Evolutionary conservation across 805 yeast genomes (phyloP), one percentile per base, ranked within the genome.

Genomic region (Starmerella floris): DNA sequence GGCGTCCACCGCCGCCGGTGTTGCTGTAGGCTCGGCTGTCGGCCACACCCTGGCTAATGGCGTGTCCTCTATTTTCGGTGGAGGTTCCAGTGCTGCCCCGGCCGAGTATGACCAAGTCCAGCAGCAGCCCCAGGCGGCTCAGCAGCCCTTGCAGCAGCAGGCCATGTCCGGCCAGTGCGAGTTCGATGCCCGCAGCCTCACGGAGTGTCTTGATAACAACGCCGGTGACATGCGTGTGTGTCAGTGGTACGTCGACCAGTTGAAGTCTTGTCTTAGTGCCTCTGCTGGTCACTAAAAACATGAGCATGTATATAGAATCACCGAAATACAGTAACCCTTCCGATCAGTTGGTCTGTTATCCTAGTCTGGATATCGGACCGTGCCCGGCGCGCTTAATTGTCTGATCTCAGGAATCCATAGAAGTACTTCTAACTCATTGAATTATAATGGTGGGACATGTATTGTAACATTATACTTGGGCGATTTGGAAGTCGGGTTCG

Each of bases 1-100:
- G 98, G 97, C 97, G 31, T 72, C 94, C 37, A 91, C 98, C 38
- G 98, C 98, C 43, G 98, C 97, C 39, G 98, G 98, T 77, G 98
- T 91, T 35, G 98, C 97, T 42, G 96, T 91, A 44, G 98, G 98
- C 57, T 83, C 95, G 40, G 79, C 97, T 48, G 78, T 88, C 42
- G 98, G 98, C 49, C 98, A 91, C 72, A 84, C 96, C 32, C 54
- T 88, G 45, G 96, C 96, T 67, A 94, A 94, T 49, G 97, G 97
- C 57, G 68, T 91, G 56, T 77, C 94, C 39, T 72, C 83, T 39
- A 65, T 91, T 73, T 88, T 88, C 57, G 84, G 94, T 42, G 94
- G 94, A 43, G 73, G 83, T 30, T 68, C 78, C 23, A 62, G 76
- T 23, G 65, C 72, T 36, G 73, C 67, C 25, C 73, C 66, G 35